Conservation (phyloP, 1,139 yeast species). For the Nakaseomyces delphensis region DNA sequence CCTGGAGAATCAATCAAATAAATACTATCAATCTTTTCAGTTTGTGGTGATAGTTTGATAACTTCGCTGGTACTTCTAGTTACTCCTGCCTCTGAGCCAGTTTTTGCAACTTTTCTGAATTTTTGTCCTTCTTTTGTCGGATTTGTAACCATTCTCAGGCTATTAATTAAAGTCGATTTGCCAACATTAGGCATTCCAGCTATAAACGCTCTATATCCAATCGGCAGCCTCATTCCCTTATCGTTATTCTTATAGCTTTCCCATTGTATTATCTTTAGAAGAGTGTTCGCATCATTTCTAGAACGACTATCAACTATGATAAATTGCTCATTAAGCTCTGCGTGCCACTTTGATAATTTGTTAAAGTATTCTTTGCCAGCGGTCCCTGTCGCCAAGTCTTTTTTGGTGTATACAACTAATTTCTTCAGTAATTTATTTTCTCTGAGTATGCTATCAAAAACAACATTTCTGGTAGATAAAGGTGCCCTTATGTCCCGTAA, state of each 20-base stretch:
- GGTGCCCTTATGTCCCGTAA: conserved; percentile 89
- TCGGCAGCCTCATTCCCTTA: conserved; percentile 59
- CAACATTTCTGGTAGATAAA: conserved; percentile 65
- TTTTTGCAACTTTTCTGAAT: conserved; percentile 62
- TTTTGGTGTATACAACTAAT: conserved; percentile 29
- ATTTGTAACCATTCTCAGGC: conserved; percentile 45
- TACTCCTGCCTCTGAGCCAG: conserved; percentile 89
- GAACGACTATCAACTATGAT: conserved; percentile 54
- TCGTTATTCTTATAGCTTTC: conserved; percentile 20
- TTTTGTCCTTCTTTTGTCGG: conserved; percentile 18
- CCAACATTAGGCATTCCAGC: conserved; percentile 99
- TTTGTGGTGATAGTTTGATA: conserved; percentile 41
- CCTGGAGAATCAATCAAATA: conserved; percentile 89
- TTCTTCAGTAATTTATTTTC: conserved; percentile 37
- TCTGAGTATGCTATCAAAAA: conserved; percentile 62
- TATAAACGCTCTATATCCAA: conserved; percentile 68
- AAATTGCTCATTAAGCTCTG: conserved; percentile 45
- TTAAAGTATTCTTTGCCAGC: conserved; percentile 12
- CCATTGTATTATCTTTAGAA: conserved; percentile 44
- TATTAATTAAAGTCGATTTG: conserved; percentile 80
- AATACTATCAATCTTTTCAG: conserved; percentile 48
- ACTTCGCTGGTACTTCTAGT: conserved; percentile 74
- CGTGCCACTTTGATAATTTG: conserved; percentile 31
- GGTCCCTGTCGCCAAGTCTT: conserved; percentile 18
- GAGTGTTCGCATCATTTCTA: conserved; percentile 40